phyloP scores from a whole-genome alignment of 495 filamentous ascomycete genomes.

The Filosporella fistucella region DNA sequence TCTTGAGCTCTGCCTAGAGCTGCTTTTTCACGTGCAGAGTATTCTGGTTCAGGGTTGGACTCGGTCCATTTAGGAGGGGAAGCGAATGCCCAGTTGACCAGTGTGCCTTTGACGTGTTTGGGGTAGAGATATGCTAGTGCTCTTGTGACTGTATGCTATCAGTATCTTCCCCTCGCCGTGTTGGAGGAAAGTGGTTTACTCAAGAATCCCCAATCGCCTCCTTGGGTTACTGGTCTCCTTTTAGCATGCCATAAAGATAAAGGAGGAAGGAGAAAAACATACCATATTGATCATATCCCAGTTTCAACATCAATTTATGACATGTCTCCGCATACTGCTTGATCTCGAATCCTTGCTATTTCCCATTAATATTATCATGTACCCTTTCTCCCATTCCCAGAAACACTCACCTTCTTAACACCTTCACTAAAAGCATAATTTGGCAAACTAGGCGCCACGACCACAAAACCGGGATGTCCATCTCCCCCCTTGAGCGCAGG shows the following conservation, averaged over 20 bases:
- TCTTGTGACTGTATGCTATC: conserved; percentile 41
- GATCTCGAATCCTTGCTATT: conserved; percentile 48
- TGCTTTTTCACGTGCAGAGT: background rate
- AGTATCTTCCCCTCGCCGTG: background rate
- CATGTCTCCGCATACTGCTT: conserved; percentile 55
- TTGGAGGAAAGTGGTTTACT: background rate
- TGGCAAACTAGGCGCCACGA: conserved; percentile 61
- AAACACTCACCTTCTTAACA: conserved; percentile 33
- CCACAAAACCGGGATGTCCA: conserved; percentile 48
- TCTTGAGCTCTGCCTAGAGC: conserved; percentile 1
- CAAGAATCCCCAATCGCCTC: conserved; percentile 67
- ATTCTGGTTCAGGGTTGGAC: conserved; percentile 1
- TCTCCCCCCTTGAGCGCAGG: conserved; percentile 41
- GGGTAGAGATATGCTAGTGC: conserved; percentile 54
- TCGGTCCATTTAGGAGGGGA: background rate
- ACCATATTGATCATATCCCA: conserved; percentile 62
- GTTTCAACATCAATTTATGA: conserved; percentile 59
- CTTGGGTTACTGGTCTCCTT: conserved; percentile 48
- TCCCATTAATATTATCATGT: background rate
- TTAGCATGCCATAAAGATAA: background rate
- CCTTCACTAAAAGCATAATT: conserved; percentile 63
- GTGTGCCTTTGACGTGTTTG: conserved; percentile 49
- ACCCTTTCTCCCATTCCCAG: background rate
- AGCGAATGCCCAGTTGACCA: conserved; percentile 30
- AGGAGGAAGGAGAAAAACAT: conserved; percentile 9